Conservation (phyloP, 192 early-diverging fungal species). For the Umbelopsis ramanniana region DNA sequence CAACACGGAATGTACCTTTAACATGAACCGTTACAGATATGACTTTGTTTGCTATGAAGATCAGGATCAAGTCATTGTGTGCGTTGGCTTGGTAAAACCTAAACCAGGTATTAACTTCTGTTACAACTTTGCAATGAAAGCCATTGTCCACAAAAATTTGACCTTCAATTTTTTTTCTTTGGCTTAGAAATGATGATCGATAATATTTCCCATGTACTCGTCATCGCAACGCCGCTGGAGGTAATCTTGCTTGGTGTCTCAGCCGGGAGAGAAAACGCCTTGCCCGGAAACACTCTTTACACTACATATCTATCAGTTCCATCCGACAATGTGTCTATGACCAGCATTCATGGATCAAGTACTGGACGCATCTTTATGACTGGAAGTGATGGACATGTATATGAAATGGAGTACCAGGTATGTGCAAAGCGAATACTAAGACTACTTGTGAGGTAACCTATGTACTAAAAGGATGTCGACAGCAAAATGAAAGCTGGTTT, state of each 20-base stretch:
- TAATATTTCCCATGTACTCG: slow-evolving; percentile 81
- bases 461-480: slow-evolving; percentile 6
- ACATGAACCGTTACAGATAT: not conserved
- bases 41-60: slow-evolving; percentile 68
- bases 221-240: slow-evolving; percentile 86
- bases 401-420: slow-evolving; percentile 86
- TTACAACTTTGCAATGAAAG: not conserved
- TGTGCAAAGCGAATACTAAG: not conserved
- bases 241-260: slow-evolving; percentile 82
- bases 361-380: slow-evolving; percentile 91
- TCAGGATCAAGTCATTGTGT: slow-evolving; percentile 88
- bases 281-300: slow-evolving; percentile 69
- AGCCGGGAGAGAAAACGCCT: slow-evolving; percentile 30
- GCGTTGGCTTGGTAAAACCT: slow-evolving; percentile 81
- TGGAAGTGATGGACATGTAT: slow-evolving; percentile 84
- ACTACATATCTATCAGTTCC: slow-evolving; percentile 79
- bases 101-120: slow-evolving; percentile 51
- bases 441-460: not conserved
- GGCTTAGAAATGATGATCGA: slow-evolving; percentile 78
- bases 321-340: slow-evolving; percentile 83
- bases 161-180: slow-evolving; percentile 1
- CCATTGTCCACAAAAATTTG: not conserved
- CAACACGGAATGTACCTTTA: not conserved
- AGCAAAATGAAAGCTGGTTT: slow-evolving; percentile 86
- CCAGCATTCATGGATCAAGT: slow-evolving; percentile 73